Evolutionary conservation across 352 stramenopile genomes (phyloP).

Genomic region (Stephanocyclus meneghinianus): DNA sequence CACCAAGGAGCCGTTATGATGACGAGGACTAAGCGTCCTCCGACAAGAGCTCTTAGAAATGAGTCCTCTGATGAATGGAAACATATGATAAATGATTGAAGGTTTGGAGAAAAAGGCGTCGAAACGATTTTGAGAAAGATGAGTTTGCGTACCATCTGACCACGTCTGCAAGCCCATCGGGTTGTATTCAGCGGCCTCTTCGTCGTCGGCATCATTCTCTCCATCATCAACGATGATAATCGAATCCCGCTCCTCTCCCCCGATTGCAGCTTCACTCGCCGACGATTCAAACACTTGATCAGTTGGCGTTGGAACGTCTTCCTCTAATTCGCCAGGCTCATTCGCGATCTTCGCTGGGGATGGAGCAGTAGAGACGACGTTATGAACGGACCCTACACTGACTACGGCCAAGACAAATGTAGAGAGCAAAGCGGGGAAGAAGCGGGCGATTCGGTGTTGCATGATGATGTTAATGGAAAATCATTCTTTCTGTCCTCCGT

Average conservation of each 20-base stretch:
- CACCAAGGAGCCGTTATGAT: constrained; percentile 49
- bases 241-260: too few species aligned
- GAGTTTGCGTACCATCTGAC: constrained; percentile 32
- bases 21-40: constrained; percentile 45
- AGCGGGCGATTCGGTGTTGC: not conserved
- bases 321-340: not conserved
- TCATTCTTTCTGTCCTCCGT: not conserved
- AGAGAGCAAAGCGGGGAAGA: too few species aligned
- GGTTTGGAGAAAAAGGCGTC: not conserved
- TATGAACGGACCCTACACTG: not conserved
- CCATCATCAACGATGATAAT: not conserved
- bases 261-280: too few species aligned
- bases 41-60: constrained; percentile 30
- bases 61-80: constrained; percentile 20
- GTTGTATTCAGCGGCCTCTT: constrained; percentile 24
- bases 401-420: not conserved
- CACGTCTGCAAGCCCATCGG: constrained; percentile 50
- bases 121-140: not conserved
- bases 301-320: not conserved
- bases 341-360: too few species aligned
- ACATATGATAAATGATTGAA: not conserved
- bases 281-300: too few species aligned
- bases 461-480: not conserved
- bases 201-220: not conserved
- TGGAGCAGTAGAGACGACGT: not conserved